These are phyloP conservation scores for Paecilomyces niveus DNA, from an alignment of 2,329 filamentous ascomycete genomes.

Conservation along the genomic window DNA sequence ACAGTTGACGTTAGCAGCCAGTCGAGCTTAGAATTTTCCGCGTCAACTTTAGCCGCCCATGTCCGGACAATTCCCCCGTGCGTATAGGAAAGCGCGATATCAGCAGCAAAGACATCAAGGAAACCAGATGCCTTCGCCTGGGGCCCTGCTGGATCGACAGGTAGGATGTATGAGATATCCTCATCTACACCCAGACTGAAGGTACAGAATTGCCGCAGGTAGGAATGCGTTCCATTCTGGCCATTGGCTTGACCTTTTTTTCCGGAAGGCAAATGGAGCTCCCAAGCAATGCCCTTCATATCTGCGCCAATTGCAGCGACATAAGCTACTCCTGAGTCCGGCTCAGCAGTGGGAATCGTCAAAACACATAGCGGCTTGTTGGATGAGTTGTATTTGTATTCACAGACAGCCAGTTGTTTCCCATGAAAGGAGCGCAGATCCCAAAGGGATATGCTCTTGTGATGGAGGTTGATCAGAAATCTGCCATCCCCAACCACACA, in stretches of 20 bases:
- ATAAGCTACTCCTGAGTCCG: constrained; percentile 53
- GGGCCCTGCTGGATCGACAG: constrained; percentile 79
- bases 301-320: constrained; percentile 77
- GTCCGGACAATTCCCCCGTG: constrained; percentile 67
- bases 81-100: constrained; percentile 81
- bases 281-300: constrained; percentile 75
- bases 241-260: constrained; percentile 16
- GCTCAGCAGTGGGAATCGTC: constrained; percentile 56
- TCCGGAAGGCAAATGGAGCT: constrained; percentile 55
- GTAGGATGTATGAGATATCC: constrained; percentile 56
- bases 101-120: constrained; percentile 76
- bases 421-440: constrained; percentile 61
- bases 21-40: constrained; percentile 54
- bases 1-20: constrained; percentile 79
- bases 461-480: constrained; percentile 73
- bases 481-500: constrained; percentile 69
- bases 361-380: constrained; percentile 76
- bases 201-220: constrained; percentile 59
- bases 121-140: constrained; percentile 66
- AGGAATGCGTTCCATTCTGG: constrained; percentile 29
- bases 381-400: constrained; percentile 55
- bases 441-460: constrained; percentile 67
- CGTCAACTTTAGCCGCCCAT: constrained; percentile 73
- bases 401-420: constrained; percentile 49
- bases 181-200: constrained; percentile 58